Evolutionary conservation across 179 eudicot species (phyloP).

Genomic region (Nepenthes alata): DNA sequence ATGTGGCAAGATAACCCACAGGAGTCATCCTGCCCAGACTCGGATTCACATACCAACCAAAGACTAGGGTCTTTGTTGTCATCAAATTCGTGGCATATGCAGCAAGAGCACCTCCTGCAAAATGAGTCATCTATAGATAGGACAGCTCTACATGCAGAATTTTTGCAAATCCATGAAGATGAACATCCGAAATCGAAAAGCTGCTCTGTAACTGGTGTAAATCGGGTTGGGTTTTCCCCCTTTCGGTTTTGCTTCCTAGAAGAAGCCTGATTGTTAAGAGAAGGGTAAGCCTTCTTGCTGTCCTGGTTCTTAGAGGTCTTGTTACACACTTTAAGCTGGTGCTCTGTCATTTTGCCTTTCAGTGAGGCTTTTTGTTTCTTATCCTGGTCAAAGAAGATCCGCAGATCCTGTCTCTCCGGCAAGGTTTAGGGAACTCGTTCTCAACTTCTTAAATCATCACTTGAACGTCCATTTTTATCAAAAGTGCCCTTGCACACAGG

Average conservation of each 20-base stretch:
- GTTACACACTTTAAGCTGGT: constrained; percentile 37
- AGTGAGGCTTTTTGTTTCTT: constrained; percentile 17
- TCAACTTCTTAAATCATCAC: constrained; percentile 25
- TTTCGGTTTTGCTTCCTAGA: constrained; percentile 50
- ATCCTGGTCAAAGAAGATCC: constrained; percentile 21
- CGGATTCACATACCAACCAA: constrained; percentile 80
- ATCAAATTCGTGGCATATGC: constrained; percentile 82
- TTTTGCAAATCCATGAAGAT: constrained; percentile 58
- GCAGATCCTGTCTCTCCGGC: constrained; percentile 18
- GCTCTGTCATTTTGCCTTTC: constrained; percentile 39
- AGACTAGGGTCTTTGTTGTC: constrained; percentile 94
- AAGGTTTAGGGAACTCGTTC: constrained; percentile 21
- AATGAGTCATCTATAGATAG: constrained; percentile 42
- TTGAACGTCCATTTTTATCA: constrained; percentile 18
- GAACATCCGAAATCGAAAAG: constrained; percentile 28
- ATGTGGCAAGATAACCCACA: constrained; percentile 87
- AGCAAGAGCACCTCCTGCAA: constrained; percentile 91
- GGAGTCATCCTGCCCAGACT: constrained; percentile 34
- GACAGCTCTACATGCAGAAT: constrained; percentile 71
- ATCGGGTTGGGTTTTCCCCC: constrained; percentile 44
- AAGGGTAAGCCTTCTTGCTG: constrained; percentile 25
- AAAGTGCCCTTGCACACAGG: constrained; percentile 38
- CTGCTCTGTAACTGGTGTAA: constrained; percentile 23
- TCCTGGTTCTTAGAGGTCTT: constrained; percentile 42
- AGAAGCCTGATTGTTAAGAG: constrained; percentile 26